Percentiles rank a stretch among this genome's conserved stretches.
These are phyloP conservation scores for Chlorencoelia australis DNA, from an alignment of 2,329 filamentous ascomycete genomes.

Conservation along the genomic window DNA sequence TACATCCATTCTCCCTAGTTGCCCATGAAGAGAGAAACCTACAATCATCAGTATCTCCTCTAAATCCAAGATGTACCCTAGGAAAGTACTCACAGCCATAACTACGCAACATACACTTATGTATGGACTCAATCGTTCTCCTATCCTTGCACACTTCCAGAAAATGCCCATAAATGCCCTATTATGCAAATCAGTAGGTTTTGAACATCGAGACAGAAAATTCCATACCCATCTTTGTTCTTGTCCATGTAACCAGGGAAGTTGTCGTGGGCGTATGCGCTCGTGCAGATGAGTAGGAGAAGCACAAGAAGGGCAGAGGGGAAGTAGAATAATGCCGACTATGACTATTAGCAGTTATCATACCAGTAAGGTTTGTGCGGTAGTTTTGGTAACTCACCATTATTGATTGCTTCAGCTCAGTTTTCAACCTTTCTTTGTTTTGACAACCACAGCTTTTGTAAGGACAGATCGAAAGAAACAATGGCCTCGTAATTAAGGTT, in stretches of 20 bases:
- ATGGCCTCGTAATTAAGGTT: background rate
- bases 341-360: conserved; percentile 6
- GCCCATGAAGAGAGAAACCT: conserved; percentile 27
- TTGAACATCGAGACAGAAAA: conserved; percentile 1
- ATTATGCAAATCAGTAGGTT: conserved; percentile 7
- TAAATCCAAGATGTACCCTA: conserved; percentile 9
- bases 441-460: conserved; percentile 5
- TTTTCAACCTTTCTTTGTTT: too few species aligned
- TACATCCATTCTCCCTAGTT: conserved; percentile 15
- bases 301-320: conserved; percentile 91
- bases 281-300: conserved; percentile 91
- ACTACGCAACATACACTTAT: conserved; percentile 86
- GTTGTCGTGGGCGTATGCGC: conserved; percentile 83
- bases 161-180: conserved; percentile 54
- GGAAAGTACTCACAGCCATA: conserved; percentile 67
- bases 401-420: too few species aligned
- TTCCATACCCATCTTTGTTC: conserved; percentile 74
- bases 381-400: too few species aligned
- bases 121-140: conserved; percentile 88
- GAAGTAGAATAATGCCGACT: conserved; percentile 99
- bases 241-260: conserved; percentile 84
- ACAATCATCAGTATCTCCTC: conserved; percentile 7
- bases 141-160: conserved; percentile 91
- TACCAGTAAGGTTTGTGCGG: too few species aligned
- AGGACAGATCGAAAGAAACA: conserved; percentile 6